A percentile compares a stretch with the other conserved stretches of the same genome.
Conservation (phyloP, 306 rosid species). For the Myrica gale region DNA sequence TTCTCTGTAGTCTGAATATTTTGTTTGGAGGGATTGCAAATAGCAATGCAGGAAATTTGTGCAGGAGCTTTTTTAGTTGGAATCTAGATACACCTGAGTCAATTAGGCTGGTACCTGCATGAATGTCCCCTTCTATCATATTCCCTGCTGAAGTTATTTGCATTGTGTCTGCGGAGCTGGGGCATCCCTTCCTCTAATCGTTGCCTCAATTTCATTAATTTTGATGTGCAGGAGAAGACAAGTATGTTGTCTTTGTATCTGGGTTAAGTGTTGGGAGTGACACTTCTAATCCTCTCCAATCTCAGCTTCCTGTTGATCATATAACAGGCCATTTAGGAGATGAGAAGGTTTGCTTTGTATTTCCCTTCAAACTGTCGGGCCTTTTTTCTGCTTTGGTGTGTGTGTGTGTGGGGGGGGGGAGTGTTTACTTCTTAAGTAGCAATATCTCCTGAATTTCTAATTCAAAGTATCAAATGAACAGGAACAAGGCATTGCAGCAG, state of each 20-base stretch:
- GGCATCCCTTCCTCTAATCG: neutral
- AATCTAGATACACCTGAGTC: neutral
- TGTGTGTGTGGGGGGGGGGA: neutral
- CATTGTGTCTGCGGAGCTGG: neutral
- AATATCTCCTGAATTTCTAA: slow-evolving; percentile 22
- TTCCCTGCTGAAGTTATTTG: neutral
- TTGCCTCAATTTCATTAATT: slow-evolving; percentile 2
- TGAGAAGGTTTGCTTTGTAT: slow-evolving; percentile 56
- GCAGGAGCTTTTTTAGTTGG: neutral
- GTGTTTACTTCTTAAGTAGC: neutral
- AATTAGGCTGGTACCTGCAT: neutral
- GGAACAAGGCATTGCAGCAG: slow-evolving; percentile 84
- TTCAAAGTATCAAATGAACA: slow-evolving; percentile 40
- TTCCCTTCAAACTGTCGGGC: slow-evolving; percentile 25
- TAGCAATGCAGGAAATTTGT: neutral
- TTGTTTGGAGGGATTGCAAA: slow-evolving; percentile 19
- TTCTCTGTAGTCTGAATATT: slow-evolving; percentile 13
- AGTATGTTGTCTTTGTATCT: slow-evolving; percentile 74
- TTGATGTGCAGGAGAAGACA: slow-evolving; percentile 76
- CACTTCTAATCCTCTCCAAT: slow-evolving; percentile 75
- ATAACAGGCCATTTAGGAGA: slow-evolving; percentile 97
- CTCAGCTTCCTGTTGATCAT: slow-evolving; percentile 94
- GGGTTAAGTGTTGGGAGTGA: slow-evolving; percentile 81
- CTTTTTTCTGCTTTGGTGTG: neutral
- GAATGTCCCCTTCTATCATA: neutral